Base-by-base conservation (phyloP, 805 yeast genomes). In the fission yeast (Schizosaccharomyces pombe) region DNA sequence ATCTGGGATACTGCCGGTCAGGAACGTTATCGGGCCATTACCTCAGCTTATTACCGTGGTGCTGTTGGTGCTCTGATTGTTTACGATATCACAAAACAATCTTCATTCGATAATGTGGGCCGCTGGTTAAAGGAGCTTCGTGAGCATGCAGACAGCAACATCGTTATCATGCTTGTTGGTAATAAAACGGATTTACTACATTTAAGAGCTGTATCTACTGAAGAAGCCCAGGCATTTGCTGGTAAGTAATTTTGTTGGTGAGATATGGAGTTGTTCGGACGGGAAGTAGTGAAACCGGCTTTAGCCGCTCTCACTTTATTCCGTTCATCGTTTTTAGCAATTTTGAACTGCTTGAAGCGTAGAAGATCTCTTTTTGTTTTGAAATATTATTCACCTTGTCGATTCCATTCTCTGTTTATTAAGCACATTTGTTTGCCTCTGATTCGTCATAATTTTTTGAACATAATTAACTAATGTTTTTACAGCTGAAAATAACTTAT, bases 1-100 rank as follows among this genome's bases (percentile, higher is more conserved):
- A 89, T 89, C 65, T 89, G 98, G 98, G 98, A 89, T 68, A 89
- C 98, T 37, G 98, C 98, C 1, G 98, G 98, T 58, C 98, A 89
- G 72, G 98, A 89, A 69, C 79, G 98, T 67, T 89, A 91, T 72
- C 78, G 98, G 62, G 97, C 98, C 49, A 89, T 89, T 67, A 91
- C 98, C 32, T 80, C 91, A 56, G 97, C 97, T 4, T 89, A 89
- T 70, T 89, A 89, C 68, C 77, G 98, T 65, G 98, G 97, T 47
- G 97, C 98, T 0, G 95, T 87, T 55, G 98, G 98, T 57, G 97
- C 97, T 3, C 74, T 89, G 62, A 82, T 89, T 56, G 94, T 89
- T 59, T 89, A 89, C 69, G 98, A 89, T 70, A 89, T 89, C 63
- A 78, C 95, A 57, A 89, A 89, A 69, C 94, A 85, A 65, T 95